These are phyloP conservation scores for Amanita phalloides DNA, from an alignment of 768 basidiomycete species.

Conservation along the genomic window DNA sequence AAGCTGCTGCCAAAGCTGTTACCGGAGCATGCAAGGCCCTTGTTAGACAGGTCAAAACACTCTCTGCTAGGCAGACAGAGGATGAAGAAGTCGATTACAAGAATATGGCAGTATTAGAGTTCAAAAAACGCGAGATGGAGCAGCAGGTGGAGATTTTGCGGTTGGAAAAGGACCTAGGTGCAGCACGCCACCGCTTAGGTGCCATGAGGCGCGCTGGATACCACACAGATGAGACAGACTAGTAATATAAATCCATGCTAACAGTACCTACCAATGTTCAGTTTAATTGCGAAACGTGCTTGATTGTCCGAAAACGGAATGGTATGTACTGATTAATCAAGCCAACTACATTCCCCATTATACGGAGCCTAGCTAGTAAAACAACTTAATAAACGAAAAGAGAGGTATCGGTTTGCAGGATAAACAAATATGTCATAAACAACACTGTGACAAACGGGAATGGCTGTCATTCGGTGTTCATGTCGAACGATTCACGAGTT, in stretches of 20 bases:
- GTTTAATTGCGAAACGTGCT: not conserved
- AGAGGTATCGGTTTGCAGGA: not conserved
- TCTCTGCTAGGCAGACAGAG: conserved; percentile 73
- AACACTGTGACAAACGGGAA: conserved; percentile 11
- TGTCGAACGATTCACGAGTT: conserved; percentile 42
- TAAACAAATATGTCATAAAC: conserved; percentile 1
- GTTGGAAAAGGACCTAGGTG: conserved; percentile 91
- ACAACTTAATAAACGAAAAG: not conserved
- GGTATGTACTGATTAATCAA: conserved; percentile 1
- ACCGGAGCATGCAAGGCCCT: conserved; percentile 96
- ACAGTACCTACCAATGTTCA: not conserved
- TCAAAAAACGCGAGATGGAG: conserved; percentile 98
- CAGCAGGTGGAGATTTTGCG: conserved; percentile 98
- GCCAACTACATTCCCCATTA: conserved; percentile 3
- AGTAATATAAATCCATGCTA: conserved; percentile 6
- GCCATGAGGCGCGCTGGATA: conserved; percentile 86
- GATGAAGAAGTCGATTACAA: conserved; percentile 84
- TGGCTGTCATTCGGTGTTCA: conserved; percentile 9
- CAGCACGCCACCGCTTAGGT: conserved; percentile 70
- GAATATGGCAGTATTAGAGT: conserved; percentile 89
- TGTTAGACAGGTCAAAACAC: conserved; percentile 92
- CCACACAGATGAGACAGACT: conserved; percentile 78
- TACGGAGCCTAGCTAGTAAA: conserved; percentile 3
- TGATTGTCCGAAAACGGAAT: not conserved
- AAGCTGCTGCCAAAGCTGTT: conserved; percentile 94